A percentile compares a stretch with the other conserved stretches of the same genome.
These are phyloP conservation scores for Calonectria naviculata DNA, from an alignment of 2,329 filamentous ascomycete genomes.

Conservation along the genomic window DNA sequence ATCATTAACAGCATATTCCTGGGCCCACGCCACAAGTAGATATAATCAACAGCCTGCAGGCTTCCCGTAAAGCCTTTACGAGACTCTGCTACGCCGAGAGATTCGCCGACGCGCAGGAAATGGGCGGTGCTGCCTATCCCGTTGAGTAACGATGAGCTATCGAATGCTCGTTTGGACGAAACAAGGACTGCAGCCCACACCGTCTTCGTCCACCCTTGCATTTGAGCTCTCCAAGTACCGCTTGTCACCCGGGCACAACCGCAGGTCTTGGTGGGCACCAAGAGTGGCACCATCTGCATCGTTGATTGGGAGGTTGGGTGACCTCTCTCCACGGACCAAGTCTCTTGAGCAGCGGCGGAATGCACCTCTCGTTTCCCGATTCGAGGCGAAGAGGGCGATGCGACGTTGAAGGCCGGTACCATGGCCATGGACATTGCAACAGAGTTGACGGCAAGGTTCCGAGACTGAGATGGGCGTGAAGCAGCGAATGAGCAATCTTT, in stretches of 20 bases:
- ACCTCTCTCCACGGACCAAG: background rate
- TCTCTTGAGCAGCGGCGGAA: background rate
- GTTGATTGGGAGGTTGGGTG: background rate
- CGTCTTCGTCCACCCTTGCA: background rate
- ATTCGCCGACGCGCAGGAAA: background rate
- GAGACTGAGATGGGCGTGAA: background rate
- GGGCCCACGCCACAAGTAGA: background rate
- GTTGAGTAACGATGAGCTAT: no score
- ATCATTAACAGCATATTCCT: background rate
- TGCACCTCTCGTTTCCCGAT: background rate
- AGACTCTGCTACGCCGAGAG: background rate
- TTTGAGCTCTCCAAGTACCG: background rate
- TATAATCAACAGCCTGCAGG: background rate
- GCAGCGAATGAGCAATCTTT: background rate
- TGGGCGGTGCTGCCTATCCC: background rate
- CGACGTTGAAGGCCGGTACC: background rate
- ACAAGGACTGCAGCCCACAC: background rate
- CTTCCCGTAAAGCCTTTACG: background rate
- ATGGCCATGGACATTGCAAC: background rate
- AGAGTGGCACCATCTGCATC: background rate
- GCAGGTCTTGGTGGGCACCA: background rate
- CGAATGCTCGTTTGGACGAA: background rate
- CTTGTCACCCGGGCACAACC: background rate
- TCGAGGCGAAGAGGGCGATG: background rate
- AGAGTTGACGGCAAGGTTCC: background rate